Evolutionary conservation across 371 early-diverging fungal genomes (phyloP), one percentile per base, ranked within the genome.

Genomic region (Lichtheimia corymbifera): DNA sequence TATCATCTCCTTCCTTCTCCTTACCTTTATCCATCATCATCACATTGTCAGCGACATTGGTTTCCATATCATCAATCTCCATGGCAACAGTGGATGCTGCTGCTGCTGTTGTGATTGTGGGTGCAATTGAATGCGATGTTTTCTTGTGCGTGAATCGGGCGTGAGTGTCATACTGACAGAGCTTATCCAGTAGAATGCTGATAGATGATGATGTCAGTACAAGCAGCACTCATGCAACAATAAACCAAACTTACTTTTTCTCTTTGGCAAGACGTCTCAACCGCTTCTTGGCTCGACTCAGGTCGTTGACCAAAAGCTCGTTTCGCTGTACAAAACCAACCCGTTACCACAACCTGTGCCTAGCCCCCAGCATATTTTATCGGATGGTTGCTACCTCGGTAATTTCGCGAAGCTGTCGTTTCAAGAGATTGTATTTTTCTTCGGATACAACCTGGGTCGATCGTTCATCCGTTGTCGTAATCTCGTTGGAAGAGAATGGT

Each of bases 231-330:
- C 22, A 54, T 54, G 54, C 17, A 47, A 17, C 15, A 54, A 54
- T 35, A 27, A 30, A 30, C 35, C 28, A 14, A 22, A 43, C 69
- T 30, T 73, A 83, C 87, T 67, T 74, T 69, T 84, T 83, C 58
- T 87, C 85, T 27, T 75, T 73, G n/a, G 80, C 74, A 12, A 87
- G 63, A 30, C 73, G 72, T 40, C 71, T 52, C 30, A 83, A 66
- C 17, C 81, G 76, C 53, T 76, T 70, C 27, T 77, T 70, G 22
- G 79, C 76, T 25, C 60, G 67, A 53, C 71, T 74, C 15, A 86
- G 66, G 18, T 79, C 72, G 35, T 71, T 59, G 22, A 67, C 62
- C 45, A 88, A 66, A 9, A 58, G 55, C 50, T 82, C 83, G 58
- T 88, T 84, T 61, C 73, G 74, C 85, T 79, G 45, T 14, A 54